These are phyloP conservation scores for Lyophyllum semitale DNA, from an alignment of 768 basidiomycete genomes.

Conservation along the genomic window DNA sequence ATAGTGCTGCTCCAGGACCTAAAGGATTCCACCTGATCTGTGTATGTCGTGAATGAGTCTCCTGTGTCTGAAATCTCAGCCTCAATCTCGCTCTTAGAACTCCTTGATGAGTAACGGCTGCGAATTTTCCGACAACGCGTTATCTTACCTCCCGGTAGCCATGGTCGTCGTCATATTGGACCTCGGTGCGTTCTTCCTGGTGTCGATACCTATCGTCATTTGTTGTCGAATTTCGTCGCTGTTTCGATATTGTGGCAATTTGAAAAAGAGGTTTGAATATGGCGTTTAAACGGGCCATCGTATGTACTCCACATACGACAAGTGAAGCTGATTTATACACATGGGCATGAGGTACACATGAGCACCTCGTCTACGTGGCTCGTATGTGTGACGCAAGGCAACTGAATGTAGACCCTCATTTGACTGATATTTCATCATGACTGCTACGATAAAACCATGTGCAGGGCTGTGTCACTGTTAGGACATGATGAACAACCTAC, in stretches of 20 bases:
- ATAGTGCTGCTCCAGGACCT: not conserved
- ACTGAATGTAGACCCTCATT: not conserved
- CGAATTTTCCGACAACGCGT: not conserved
- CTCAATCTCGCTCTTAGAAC: not conserved
- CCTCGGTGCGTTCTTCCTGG: not conserved
- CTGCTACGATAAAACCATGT: not conserved
- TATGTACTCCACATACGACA: not conserved
- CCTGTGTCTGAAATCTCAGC: not conserved
- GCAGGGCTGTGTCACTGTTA: not conserved
- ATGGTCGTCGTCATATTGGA: not conserved
- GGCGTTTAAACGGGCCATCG: conserved; percentile 3
- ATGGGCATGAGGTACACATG: conserved; percentile 4
- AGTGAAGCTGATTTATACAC: not conserved
- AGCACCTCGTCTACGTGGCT: not conserved
- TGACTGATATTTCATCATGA: not conserved
- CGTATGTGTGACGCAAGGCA: not conserved
- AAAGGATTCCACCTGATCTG: not conserved
- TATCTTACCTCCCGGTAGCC: not conserved
- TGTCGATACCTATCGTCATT: not conserved
- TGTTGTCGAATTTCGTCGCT: not conserved
- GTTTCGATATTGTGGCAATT: not conserved
- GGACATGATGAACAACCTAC: not conserved
- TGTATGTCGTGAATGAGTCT: not conserved
- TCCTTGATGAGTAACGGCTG: no score
- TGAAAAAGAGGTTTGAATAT: not conserved